Percentiles rank a stretch among this genome's conserved stretches.
phyloP scores from a whole-genome alignment of 2,329 filamentous ascomycete genomes.

The Apiospora pterosperma region DNA sequence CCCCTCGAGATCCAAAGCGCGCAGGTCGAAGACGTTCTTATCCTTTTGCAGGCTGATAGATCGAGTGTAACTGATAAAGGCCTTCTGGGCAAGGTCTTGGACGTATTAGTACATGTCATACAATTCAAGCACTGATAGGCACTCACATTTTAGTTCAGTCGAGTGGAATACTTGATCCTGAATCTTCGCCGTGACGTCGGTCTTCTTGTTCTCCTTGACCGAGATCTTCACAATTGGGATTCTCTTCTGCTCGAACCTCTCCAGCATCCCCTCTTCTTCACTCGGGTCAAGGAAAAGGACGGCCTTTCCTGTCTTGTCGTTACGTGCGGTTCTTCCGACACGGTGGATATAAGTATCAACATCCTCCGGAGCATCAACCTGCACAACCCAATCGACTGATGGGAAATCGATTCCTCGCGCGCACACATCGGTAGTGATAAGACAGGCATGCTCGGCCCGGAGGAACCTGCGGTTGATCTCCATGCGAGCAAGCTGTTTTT shows the following conservation, averaged over 20 bases:
- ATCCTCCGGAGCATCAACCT: constrained; percentile 95
- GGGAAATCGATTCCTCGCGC: constrained; percentile 94
- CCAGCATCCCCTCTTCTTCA: constrained; percentile 89
- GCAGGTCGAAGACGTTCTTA: constrained; percentile 85
- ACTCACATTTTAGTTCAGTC: constrained; percentile 35
- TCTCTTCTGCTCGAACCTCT: constrained; percentile 81
- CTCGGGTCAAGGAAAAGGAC: constrained; percentile 89
- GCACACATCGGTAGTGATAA: constrained; percentile 94
- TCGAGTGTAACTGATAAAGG: constrained; percentile 85
- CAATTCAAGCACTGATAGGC: too few species aligned
- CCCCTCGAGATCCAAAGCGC: constrained; percentile 78
- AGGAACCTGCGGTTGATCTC: constrained; percentile 86
- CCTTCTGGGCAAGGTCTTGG: constrained; percentile 94
- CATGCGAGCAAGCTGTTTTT: constrained; percentile 85
- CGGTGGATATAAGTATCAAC: constrained; percentile 97
- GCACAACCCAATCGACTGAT: constrained; percentile 97
- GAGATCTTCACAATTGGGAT: constrained; percentile 86
- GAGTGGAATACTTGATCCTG: constrained; percentile 97
- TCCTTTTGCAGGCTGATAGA: constrained; percentile 87
- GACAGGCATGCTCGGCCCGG: constrained; percentile 74
- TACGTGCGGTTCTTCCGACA: constrained; percentile 91
- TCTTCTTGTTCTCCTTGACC: constrained; percentile 84
- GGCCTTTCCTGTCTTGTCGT: constrained; percentile 81
- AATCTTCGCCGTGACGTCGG: constrained; percentile 77
- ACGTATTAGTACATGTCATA: constrained; percentile 48